These are phyloP conservation scores for Globisporangium okanoganense DNA, from an alignment of 352 stramenopile genomes.

Conservation along the genomic window DNA sequence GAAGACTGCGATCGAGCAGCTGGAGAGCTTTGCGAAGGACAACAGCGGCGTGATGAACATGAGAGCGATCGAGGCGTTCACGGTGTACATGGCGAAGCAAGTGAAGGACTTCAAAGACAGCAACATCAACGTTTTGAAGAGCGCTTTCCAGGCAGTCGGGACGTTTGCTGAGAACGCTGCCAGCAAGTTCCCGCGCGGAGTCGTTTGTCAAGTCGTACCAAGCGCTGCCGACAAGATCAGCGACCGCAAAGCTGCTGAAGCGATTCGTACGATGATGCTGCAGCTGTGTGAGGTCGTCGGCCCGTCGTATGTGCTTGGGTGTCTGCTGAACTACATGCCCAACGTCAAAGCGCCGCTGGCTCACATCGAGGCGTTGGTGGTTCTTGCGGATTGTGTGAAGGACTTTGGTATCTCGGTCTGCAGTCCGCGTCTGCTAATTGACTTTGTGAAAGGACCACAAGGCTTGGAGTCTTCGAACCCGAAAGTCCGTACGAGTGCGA, in stretches of 20 bases:
- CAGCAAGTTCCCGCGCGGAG: slow-evolving; percentile 64
- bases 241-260: slow-evolving; percentile 73
- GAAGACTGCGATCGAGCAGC: slow-evolving; percentile 65
- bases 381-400: slow-evolving; percentile 62
- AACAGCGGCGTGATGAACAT: slow-evolving; percentile 54
- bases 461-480: slow-evolving; percentile 78
- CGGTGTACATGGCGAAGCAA: slow-evolving; percentile 64
- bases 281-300: slow-evolving; percentile 72
- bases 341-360: slow-evolving; percentile 77
- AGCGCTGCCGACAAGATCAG: slow-evolving; percentile 79
- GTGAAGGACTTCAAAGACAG: slow-evolving; percentile 88
- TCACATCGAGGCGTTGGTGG: slow-evolving; percentile 63
- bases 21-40: slow-evolving; percentile 56
- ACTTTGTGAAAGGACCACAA: slow-evolving; percentile 68
- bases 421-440: slow-evolving; percentile 65
- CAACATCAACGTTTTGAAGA: slow-evolving; percentile 88
- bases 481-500: slow-evolving; percentile 69
- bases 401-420: slow-evolving; percentile 77
- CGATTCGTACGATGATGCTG: slow-evolving; percentile 67
- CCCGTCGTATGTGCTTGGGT: slow-evolving; percentile 71
- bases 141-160: slow-evolving; percentile 76
- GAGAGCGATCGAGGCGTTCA: slow-evolving; percentile 69
- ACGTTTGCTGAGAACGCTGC: slow-evolving; percentile 58
- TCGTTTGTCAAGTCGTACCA: slow-evolving; percentile 68
- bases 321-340: slow-evolving; percentile 70